Evolutionary conservation across 768 basidiomycete genomes (phyloP), one percentile per base, ranked within the genome.

Genomic region (Panus rudis): DNA sequence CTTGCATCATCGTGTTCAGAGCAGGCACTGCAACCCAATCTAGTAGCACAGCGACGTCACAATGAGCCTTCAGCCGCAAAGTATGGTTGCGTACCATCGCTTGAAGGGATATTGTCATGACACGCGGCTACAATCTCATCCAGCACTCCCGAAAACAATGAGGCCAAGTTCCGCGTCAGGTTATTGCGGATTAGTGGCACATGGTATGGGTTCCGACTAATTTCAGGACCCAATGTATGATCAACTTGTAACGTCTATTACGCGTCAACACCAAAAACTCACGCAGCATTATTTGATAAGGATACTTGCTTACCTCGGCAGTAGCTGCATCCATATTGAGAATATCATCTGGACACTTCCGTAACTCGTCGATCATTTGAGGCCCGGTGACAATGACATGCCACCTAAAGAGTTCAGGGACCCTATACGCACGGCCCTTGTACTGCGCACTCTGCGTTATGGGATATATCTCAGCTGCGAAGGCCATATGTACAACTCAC

Each of bases 121-220:
- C 76, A 70, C 1, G 75, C 61, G 0, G 54, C 42, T 1, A 53
- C 35, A 21, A 76, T 57, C 47, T 81, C 79, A n/a, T 73, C 67
- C 7, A 61, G 64, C 12, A 79, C 53, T n/a, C 65, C 62, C 1
- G 65, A 60, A 45, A 68, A 70, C 2, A 68, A 47, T 2, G 41
- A 43, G 0, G 56, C 63, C 8, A 76, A 57, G 38, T 68, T 69
- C 6, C 72, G 60, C 2, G 62, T 64, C 12, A 70, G 53, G 19
- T 60, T 54, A 0, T 58, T 41, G 13, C 58, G 62, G 6, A 66
- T 31, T 13, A 67, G 34, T 3, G 46, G 32, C 14, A 57, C 27
- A 26, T 66, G 66, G 35, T 65, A 67, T 2, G 43, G 41, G 42
- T 65, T 58, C 0, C 54, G 20, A 6, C 45, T 16, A 3, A 30